phyloP scores from a whole-genome alignment of 176 grass and related monocot genomes.

The Aechmea fasciata region DNA sequence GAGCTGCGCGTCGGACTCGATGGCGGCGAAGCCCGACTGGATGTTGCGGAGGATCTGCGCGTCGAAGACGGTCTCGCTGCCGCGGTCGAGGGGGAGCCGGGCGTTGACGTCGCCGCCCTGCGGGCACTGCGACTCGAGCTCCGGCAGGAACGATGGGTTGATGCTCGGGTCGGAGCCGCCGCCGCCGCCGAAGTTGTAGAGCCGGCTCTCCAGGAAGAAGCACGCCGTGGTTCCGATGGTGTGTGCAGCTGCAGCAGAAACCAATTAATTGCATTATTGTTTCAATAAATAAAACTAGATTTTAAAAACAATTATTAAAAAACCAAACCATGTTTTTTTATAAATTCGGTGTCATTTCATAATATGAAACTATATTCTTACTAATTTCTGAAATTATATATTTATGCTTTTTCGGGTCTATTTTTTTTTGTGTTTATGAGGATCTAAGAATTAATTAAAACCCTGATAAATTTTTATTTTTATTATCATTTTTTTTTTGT shows the following conservation, averaged over 20 bases:
- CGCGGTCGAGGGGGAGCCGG: conserved; percentile 55
- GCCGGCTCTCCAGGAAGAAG: conserved; percentile 68
- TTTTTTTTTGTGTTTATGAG: too few species aligned
- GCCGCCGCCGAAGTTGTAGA: conserved; percentile 44
- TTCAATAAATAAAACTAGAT: too few species aligned
- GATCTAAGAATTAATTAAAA: too few species aligned
- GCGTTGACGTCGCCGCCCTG: conserved; percentile 50
- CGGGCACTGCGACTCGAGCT: conserved; percentile 54
- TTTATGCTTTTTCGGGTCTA: too few species aligned
- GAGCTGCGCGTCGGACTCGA: conserved; percentile 62
- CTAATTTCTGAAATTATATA: too few species aligned
- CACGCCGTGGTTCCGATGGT: conserved; percentile 88
- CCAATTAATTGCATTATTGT: too few species aligned
- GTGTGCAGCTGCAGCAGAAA: conserved; percentile 43
- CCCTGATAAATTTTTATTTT: too few species aligned
- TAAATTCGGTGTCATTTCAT: too few species aligned
- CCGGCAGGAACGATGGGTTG: conserved; percentile 37
- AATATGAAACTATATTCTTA: too few species aligned
- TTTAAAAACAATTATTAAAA: background rate
- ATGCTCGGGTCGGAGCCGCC: conserved; percentile 52
- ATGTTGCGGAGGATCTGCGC: conserved; percentile 72
- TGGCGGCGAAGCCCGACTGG: conserved; percentile 55
- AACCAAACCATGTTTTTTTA: background rate
- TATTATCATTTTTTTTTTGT: too few species aligned
- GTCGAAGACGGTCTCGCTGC: conserved; percentile 56